Percentiles rank a stretch among this genome's conserved stretches.
Conservation (phyloP, 1,284 basidiomycete genomes). For the Rhizopogon parksii region DNA sequence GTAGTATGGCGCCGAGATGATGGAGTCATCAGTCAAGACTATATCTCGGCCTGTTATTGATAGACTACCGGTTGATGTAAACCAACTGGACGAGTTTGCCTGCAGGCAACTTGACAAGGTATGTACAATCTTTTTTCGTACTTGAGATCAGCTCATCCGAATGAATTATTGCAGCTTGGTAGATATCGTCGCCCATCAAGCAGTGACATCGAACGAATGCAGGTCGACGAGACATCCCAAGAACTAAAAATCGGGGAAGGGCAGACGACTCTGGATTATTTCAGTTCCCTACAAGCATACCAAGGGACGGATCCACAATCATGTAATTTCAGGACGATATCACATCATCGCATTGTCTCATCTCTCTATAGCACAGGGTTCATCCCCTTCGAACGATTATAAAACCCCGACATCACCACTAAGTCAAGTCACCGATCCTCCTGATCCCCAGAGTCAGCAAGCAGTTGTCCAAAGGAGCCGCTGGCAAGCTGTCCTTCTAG, state of each 20-base stretch:
- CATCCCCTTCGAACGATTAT: conserved; percentile 9
- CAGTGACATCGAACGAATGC: conserved; percentile 21
- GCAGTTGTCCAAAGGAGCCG: conserved; percentile 59
- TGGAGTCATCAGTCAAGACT: conserved; percentile 79
- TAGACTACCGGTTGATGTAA: conserved; percentile 64
- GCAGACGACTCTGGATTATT: not conserved
- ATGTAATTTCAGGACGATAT: not conserved
- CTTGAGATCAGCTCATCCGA: conserved; percentile 6
- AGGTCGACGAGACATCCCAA: conserved; percentile 13
- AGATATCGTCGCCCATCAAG: conserved; percentile 41
- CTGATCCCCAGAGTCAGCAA: conserved; percentile 21
- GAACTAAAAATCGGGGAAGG: not conserved
- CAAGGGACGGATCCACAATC: conserved; percentile 9
- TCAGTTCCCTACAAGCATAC: conserved; percentile 2
- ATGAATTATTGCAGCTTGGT: conserved; percentile 37
- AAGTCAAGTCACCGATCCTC: conserved; percentile 14
- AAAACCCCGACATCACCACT: conserved; percentile 14
- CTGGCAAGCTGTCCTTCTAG: conserved; percentile 79
- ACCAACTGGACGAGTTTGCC: conserved; percentile 83
- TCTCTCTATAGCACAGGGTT: conserved; percentile 1
- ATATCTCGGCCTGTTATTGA: conserved; percentile 83
- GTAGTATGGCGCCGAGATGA: conserved; percentile 82
- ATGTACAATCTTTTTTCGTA: conserved; percentile 23
- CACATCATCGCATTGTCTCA: conserved; percentile 6
- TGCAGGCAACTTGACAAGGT: conserved; percentile 79